Base-by-base conservation (phyloP, 1,139 yeast genomes). In the Candida tropicalis region DNA sequence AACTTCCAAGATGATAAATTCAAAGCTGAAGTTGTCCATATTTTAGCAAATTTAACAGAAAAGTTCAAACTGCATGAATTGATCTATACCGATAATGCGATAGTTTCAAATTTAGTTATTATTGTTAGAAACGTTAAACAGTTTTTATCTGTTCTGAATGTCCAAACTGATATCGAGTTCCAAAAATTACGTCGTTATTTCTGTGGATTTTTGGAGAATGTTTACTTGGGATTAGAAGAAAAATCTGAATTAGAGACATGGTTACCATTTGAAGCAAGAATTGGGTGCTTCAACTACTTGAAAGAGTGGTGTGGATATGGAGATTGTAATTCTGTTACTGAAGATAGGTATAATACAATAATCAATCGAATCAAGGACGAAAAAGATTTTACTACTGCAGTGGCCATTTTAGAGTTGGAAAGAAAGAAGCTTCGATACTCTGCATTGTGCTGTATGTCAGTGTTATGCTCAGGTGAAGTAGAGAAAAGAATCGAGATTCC, bases 221-320 rank as follows among this genome's bases (percentile, higher is more conserved):
- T 86, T 12, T 88, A 81, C 52, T 59, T 68, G 6, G 81, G 87
- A 17, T 60, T 81, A 39, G 65, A 68, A 53, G 69, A 69, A 28
- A 61, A 60, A 25, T 35, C 79, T 5, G 76, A 73, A 17, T 50
- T 69, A 39, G 57, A 67, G 37, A 70, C 70, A 38, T 81, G 93
- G 80, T 68, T 91, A 18, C 93, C 96, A 1, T 90, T 90, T 59
- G 91, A 85, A 54, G 95, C 93, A 8, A 73, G 97, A 45, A 82
- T 87, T 20, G 86, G 90, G 0, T 86, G 95, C 52, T 90, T 89
- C 64, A 81, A 83, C 38, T 84, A 80, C 56, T 69, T 93, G 48
- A 90, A 87, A 52, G 96, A 88, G 58, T 95, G 99, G 99, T 89
- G 97, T 63, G 96, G 96, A 0, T 82, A 80, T 47, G 98, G 98